These are phyloP conservation scores for Glutinoglossum americanum DNA, from an alignment of 495 filamentous ascomycete species.

Conservation along the genomic window DNA sequence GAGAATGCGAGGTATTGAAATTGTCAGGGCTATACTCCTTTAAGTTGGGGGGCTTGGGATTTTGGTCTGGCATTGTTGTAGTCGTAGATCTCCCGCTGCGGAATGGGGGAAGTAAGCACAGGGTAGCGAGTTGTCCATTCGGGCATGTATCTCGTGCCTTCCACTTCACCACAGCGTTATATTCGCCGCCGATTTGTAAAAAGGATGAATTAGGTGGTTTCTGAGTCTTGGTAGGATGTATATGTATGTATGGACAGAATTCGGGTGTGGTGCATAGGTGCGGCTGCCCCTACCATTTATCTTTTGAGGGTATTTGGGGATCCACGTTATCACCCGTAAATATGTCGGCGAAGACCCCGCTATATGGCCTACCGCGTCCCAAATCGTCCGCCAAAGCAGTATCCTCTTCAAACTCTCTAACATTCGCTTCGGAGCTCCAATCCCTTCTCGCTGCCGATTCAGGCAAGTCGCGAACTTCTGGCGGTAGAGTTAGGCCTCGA, in stretches of 20 bases:
- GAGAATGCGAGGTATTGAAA: not conserved
- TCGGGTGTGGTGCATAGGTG: not conserved
- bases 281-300: too few relatives aligned
- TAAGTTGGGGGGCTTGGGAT: not conserved
- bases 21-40: not conserved
- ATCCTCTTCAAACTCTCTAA: conserved; percentile 48
- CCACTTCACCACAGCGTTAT: too few relatives aligned
- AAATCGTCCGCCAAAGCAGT: conserved; percentile 32
- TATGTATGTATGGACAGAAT: too few relatives aligned
- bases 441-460: conserved; percentile 38
- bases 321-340: not conserved
- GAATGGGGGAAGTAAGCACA: too few relatives aligned
- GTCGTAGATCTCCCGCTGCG: not conserved
- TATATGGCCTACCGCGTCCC: conserved; percentile 56
- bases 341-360: not conserved
- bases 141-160: too few relatives aligned
- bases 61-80: not conserved
- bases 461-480: conserved; percentile 17
- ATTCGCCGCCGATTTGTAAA: too few relatives aligned
- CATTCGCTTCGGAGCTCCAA: conserved; percentile 58
- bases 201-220: too few relatives aligned
- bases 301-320: not conserved
- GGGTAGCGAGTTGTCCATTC: too few relatives aligned
- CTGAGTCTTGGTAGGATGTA: too few relatives aligned
- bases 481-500: conserved; percentile 42